Conservation (phyloP, 2,329 filamentous ascomycete species). For the Fusarium foetens region DNA sequence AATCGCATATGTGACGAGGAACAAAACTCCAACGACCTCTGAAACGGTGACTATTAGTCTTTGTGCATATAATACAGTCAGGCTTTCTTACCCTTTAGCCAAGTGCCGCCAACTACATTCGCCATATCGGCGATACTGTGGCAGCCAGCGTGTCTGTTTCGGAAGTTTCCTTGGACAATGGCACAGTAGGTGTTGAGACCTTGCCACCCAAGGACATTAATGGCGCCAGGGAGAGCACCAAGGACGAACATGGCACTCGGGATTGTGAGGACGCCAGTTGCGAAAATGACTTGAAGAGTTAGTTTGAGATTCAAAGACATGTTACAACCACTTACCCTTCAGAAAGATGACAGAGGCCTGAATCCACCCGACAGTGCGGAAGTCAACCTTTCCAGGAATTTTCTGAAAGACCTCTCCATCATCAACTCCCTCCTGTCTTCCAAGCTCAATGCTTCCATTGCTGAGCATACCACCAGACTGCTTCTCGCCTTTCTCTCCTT, state of each 20-base stretch:
- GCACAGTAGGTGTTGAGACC: conserved; percentile 54
- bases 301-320: background rate
- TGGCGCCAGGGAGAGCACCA: conserved; percentile 55
- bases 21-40: conserved; percentile 65
- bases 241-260: conserved; percentile 55
- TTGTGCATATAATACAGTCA: fast-evolving
- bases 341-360: conserved; percentile 60
- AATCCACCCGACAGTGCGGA: conserved; percentile 60
- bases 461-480: conserved; percentile 12
- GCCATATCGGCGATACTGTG: conserved; percentile 60
- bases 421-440: conserved; percentile 33
- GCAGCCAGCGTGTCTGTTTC: conserved; percentile 52
- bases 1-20: conserved; percentile 67
- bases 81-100: conserved; percentile 49
- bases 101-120: conserved; percentile 61
- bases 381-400: conserved; percentile 55
- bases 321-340: conserved; percentile 46
- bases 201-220: conserved; percentile 56
- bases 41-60: background rate
- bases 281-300: conserved; percentile 51
- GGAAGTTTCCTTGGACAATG: conserved; percentile 54
- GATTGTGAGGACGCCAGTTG: conserved; percentile 55
- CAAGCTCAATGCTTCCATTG: conserved; percentile 34
- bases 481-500: conserved; percentile 20
- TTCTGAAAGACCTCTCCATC: conserved; percentile 59